These are phyloP conservation scores for Huntiella savannae DNA, from an alignment of 2,329 filamentous ascomycete genomes.

Conservation along the genomic window DNA sequence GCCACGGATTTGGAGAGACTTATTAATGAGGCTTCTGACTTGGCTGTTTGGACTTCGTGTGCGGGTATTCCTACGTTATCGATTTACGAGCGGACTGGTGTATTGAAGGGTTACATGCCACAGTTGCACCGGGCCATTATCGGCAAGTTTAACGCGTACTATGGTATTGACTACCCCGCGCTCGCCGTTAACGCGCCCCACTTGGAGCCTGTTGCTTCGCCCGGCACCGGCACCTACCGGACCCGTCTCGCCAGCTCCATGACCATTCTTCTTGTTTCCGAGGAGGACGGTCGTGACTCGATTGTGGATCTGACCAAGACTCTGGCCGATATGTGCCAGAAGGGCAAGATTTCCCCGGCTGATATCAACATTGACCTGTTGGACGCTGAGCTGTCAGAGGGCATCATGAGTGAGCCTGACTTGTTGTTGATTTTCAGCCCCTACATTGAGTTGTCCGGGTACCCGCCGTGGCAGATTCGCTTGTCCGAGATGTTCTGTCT, in stretches of 20 bases:
- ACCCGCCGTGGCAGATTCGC: conserved; percentile 90
- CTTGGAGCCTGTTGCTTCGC: conserved; percentile 21
- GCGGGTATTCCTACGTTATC: conserved; percentile 75
- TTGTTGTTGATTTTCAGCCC: conserved; percentile 75
- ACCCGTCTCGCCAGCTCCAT: conserved; percentile 11
- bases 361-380: conserved; percentile 78
- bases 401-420: conserved; percentile 76
- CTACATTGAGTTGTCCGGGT: conserved; percentile 67
- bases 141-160: conserved; percentile 70
- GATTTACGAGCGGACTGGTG: conserved; percentile 83
- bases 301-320: conserved; percentile 92
- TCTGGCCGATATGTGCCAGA: conserved; percentile 84
- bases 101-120: conserved; percentile 78
- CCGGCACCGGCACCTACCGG: conserved; percentile 14
- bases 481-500: conserved; percentile 83
- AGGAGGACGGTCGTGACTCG: conserved; percentile 78
- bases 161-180: conserved; percentile 53
- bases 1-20: conserved; percentile 60
- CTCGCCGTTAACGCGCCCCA: conserved; percentile 37
- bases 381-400: conserved; percentile 65
- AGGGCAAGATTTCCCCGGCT: conserved; percentile 56
- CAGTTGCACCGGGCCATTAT: conserved; percentile 63
- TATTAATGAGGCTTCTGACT: conserved; percentile 77
- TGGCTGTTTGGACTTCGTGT: conserved; percentile 83
- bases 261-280: conserved; percentile 43